Conservation (phyloP, 192 early-diverging fungal genomes). For the Backusella parvicylindrica region DNA sequence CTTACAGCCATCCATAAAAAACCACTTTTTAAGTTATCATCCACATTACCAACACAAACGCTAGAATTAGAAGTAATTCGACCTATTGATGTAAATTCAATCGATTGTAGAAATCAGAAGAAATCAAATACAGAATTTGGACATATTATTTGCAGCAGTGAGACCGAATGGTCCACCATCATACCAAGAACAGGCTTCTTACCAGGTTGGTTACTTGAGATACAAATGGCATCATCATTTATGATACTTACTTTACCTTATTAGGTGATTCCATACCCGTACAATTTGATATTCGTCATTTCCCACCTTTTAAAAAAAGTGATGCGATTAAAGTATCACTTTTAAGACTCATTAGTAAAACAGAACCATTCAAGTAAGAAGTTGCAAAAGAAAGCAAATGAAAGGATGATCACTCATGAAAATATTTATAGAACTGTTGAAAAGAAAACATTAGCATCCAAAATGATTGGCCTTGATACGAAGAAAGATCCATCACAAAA, state of each 20-base stretch:
- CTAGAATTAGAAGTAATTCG: background rate
- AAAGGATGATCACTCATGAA: background rate
- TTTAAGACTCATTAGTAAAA: background rate
- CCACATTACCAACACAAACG: background rate
- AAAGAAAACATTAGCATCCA: background rate
- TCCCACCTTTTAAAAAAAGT: background rate
- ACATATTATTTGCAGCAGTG: background rate
- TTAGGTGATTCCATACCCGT: background rate
- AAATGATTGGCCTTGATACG: background rate
- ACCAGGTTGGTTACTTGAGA: background rate
- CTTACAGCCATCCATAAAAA: background rate
- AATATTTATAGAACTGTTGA: background rate
- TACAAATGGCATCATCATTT: background rate
- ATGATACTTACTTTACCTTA: background rate
- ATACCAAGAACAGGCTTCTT: constrained; percentile 1
- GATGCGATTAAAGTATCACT: background rate
- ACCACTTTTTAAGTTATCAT: background rate
- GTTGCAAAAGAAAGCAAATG: background rate
- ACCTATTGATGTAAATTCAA: background rate
- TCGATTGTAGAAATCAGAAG: background rate
- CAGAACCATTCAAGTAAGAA: background rate
- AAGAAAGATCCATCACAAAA: background rate
- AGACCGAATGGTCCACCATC: background rate
- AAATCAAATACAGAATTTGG: background rate
- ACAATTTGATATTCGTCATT: background rate